Evolutionary conservation across 805 yeast species (phyloP).

Genomic region (Saccharomycopsis fermentans): DNA sequence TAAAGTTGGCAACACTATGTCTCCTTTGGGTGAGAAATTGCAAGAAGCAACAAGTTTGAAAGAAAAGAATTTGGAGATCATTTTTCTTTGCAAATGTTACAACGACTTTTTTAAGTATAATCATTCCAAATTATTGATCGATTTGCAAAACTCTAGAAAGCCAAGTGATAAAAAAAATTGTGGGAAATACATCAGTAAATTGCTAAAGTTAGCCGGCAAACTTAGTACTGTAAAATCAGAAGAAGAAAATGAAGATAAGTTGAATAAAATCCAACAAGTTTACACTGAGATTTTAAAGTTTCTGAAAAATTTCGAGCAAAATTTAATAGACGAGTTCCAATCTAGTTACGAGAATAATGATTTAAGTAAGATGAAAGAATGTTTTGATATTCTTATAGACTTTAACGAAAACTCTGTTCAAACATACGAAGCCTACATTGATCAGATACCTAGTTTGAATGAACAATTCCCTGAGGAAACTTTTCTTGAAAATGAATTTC

Average conservation of each 20-base stretch:
- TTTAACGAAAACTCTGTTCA: slow-evolving; percentile 72
- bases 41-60: slow-evolving; percentile 61
- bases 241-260: not conserved
- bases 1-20: slow-evolving; percentile 46
- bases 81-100: slow-evolving; percentile 66
- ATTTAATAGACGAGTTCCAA: slow-evolving; percentile 59
- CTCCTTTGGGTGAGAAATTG: slow-evolving; percentile 61
- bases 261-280: slow-evolving; percentile 20
- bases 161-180: slow-evolving; percentile 49
- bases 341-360: slow-evolving; percentile 63
- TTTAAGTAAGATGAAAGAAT: slow-evolving; percentile 60
- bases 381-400: slow-evolving; percentile 62
- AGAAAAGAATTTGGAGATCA: slow-evolving; percentile 62
- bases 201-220: slow-evolving; percentile 13
- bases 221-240: slow-evolving; percentile 2
- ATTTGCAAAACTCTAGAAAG: slow-evolving; percentile 36
- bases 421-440: slow-evolving; percentile 73
- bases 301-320: slow-evolving; percentile 68
- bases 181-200: slow-evolving; percentile 32
- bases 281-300: slow-evolving; percentile 49
- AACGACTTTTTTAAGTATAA: slow-evolving; percentile 57
- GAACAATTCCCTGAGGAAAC: slow-evolving; percentile 31
- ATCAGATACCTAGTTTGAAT: slow-evolving; percentile 60
- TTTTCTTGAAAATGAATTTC: slow-evolving; percentile 22
- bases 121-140: slow-evolving; percentile 45